These are phyloP conservation scores for Colletotrichum coccodes DNA, from an alignment of 2,329 filamentous ascomycete genomes.

Conservation along the genomic window DNA sequence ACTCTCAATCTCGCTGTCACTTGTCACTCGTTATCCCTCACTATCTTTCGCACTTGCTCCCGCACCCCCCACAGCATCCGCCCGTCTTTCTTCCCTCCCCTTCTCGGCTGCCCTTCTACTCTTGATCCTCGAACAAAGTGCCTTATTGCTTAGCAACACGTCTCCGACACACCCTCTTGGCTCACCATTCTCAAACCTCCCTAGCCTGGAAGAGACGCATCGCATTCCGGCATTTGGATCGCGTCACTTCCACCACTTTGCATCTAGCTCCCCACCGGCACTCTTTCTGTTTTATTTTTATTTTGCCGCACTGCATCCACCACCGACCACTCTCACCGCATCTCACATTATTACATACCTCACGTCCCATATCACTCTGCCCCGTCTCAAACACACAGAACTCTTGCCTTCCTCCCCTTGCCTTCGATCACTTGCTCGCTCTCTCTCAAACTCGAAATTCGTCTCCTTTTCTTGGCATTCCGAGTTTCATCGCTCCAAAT, in stretches of 20 bases:
- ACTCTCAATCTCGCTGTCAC: neutral
- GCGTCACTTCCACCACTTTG: neutral
- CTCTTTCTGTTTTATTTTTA: neutral
- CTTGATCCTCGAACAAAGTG: neutral
- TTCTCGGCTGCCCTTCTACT: neutral
- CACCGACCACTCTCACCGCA: slow-evolving; percentile 2
- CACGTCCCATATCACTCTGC: neutral
- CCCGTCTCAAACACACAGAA: neutral
- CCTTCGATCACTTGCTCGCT: neutral
- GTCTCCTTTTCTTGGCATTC: slow-evolving; percentile 28
- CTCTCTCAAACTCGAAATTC: slow-evolving; percentile 19
- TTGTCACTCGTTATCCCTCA: neutral
- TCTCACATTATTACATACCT: neutral
- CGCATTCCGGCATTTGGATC: neutral
- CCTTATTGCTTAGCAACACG: neutral
- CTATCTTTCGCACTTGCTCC: neutral
- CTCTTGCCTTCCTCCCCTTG: slow-evolving; percentile 1
- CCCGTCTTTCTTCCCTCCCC: neutral
- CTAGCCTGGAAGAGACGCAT: neutral
- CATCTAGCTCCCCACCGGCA: neutral
- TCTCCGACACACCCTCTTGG: neutral
- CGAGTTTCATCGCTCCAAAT: slow-evolving; percentile 11
- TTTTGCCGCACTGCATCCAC: neutral
- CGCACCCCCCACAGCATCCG: neutral
- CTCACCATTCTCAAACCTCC: neutral